Evolutionary conservation across 202 grass and related monocot genomes (phyloP).

Genomic region (Tripidium arundinaceum): DNA sequence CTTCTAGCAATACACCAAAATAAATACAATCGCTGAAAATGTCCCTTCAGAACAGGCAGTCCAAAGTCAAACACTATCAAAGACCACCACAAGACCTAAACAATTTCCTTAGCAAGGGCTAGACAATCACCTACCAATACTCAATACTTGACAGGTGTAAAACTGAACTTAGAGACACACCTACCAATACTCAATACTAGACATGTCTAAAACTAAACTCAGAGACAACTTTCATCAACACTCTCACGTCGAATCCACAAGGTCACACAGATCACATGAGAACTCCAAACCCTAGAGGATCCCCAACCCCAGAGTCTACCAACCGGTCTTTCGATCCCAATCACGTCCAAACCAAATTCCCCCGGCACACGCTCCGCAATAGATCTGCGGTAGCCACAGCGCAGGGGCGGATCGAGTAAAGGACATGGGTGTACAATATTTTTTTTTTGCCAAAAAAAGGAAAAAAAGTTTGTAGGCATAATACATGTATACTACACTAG

Average conservation of each 20-base stretch:
- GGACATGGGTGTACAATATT: no score
- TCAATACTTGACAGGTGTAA: background rate
- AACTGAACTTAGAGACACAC: background rate
- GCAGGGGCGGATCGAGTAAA: no score
- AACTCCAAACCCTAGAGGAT: background rate
- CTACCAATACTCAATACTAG: background rate
- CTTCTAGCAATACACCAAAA: background rate
- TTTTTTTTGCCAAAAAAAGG: background rate
- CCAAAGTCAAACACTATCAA: slow-evolving; percentile 7
- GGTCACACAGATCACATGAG: background rate
- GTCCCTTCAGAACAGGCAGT: background rate
- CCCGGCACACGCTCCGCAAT: background rate
- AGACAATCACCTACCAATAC: background rate
- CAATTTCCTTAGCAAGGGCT: background rate
- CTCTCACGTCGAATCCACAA: background rate
- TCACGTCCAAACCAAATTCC: background rate
- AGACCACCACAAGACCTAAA: background rate
- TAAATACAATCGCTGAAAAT: background rate
- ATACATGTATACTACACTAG: background rate
- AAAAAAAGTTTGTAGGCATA: background rate
- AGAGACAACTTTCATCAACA: background rate
- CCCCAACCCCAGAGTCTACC: no score
- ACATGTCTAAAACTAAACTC: background rate
- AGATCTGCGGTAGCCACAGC: background rate
- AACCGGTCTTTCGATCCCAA: no score